Evolutionary conservation across 805 yeast species (phyloP).

Genomic region (Debaryomyces hansenii): DNA sequence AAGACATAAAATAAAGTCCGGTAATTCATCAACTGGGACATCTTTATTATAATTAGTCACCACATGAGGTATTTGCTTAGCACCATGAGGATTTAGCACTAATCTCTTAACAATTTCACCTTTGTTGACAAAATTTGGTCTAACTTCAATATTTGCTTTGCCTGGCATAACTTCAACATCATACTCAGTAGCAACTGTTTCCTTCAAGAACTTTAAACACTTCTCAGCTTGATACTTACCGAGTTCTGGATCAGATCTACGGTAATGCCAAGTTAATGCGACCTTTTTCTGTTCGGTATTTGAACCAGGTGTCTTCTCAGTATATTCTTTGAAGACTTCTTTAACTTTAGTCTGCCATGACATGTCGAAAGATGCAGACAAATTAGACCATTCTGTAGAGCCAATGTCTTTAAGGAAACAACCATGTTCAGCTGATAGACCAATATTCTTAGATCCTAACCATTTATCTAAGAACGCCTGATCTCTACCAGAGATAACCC

Average conservation of each 20-base stretch:
- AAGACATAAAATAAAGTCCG: slow-evolving; percentile 84
- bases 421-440: slow-evolving; percentile 96
- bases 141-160: slow-evolving; percentile 95
- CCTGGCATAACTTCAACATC: slow-evolving; percentile 97
- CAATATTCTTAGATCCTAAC: slow-evolving; percentile 74
- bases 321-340: slow-evolving; percentile 68
- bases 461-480: slow-evolving; percentile 85
- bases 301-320: slow-evolving; percentile 90
- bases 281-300: slow-evolving; percentile 84
- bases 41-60: slow-evolving; percentile 21
- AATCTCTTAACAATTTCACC: slow-evolving; percentile 92
- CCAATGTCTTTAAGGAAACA: slow-evolving; percentile 85
- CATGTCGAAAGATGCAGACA: slow-evolving; percentile 84
- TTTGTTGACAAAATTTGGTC: slow-evolving; percentile 92
- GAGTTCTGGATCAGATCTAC: slow-evolving; percentile 90
- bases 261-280: slow-evolving; percentile 97
- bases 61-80: slow-evolving; percentile 42
- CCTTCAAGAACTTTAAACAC: slow-evolving; percentile 62
- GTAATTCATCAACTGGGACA: slow-evolving; percentile 47
- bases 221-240: slow-evolving; percentile 84
- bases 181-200: slow-evolving; percentile 58
- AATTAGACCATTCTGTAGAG: slow-evolving; percentile 70
- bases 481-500: slow-evolving; percentile 97
- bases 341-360: slow-evolving; percentile 88
- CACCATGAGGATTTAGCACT: slow-evolving; percentile 64